Evolutionary conservation across 1,284 basidiomycete species (phyloP), one percentile per base, ranked within the genome.

Genomic region (Boletellus sp.): DNA sequence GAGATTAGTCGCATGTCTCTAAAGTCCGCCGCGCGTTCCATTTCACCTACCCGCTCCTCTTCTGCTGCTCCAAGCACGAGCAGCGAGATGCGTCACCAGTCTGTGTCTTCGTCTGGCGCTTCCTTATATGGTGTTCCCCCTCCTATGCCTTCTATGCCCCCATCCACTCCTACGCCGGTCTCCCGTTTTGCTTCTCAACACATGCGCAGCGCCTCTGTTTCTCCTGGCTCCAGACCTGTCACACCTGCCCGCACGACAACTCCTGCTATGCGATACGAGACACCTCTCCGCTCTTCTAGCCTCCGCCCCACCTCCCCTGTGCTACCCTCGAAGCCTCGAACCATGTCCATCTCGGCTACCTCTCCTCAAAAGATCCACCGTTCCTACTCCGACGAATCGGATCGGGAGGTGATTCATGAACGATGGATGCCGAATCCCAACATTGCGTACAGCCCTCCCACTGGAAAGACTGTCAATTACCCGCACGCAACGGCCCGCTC

Each of bases 1-100:
- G 85, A 88, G 66, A 67, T 85, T 47, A 77, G 68, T 64, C 76
- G 82, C 43, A 43, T 56, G 39, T 64, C 65, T 48, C 62, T 78
- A 50, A 77, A 73, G 57, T 71, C 73, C 17, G 61, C 76, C 25
- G 63, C 73, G 2, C 39, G 66, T 66, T 43, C 70, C 53, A 49
- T 63, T 54, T 43, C 59, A 52, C 49, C 59, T 53, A 32, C 55
- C 39, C 53, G 65, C 44, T 54, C 56, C 50, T 36, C 53, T 53
- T 67, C 66, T 36, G 47, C 49, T 10, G 62, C 60, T 10, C 62
- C 66, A 13, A 37, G 30, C 8, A 39, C 41, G 38, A 25, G 36
- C 32, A 45, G 54, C 14, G 62, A 64, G 41, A 27, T 21, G 20
- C 64, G 64, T 41, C 66, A 64, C 42, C 66, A 60, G 52, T 54